phyloP scores from a whole-genome alignment of 345 rosid genomes.

The Atalantia buxifolia region DNA sequence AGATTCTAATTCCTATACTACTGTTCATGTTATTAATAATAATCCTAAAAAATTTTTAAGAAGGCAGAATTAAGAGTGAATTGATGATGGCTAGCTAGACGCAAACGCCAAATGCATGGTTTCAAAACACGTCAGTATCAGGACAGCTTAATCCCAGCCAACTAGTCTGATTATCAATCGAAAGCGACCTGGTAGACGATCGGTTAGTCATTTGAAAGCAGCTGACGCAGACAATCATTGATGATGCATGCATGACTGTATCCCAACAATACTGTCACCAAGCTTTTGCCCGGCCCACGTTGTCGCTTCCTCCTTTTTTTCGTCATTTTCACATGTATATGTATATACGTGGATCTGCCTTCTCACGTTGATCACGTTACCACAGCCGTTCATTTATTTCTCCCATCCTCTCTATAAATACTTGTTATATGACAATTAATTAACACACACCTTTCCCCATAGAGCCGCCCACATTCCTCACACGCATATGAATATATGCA shows the following conservation, averaged over 20 bases:
- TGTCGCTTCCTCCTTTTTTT: conserved; percentile 6
- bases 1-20: too few species aligned
- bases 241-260: conserved; percentile 6
- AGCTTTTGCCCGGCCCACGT: neutral
- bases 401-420: neutral
- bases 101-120: conserved; percentile 3
- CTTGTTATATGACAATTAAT: neutral
- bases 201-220: neutral
- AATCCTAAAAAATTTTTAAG: neutral
- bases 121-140: conserved; percentile 26
- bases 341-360: neutral
- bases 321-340: neutral
- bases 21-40: too few species aligned
- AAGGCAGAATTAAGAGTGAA: neutral
- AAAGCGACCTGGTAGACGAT: neutral
- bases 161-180: neutral
- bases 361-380: neutral
- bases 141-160: conserved; percentile 23
- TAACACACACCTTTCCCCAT: neutral
- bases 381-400: conserved; percentile 21
- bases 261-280: conserved; percentile 19
- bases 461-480: neutral
- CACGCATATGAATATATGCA: too few species aligned
- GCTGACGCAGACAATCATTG: neutral
- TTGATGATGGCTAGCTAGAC: too few species aligned